phyloP scores from a whole-genome alignment of 768 basidiomycete species.

The Collybia sp. region DNA sequence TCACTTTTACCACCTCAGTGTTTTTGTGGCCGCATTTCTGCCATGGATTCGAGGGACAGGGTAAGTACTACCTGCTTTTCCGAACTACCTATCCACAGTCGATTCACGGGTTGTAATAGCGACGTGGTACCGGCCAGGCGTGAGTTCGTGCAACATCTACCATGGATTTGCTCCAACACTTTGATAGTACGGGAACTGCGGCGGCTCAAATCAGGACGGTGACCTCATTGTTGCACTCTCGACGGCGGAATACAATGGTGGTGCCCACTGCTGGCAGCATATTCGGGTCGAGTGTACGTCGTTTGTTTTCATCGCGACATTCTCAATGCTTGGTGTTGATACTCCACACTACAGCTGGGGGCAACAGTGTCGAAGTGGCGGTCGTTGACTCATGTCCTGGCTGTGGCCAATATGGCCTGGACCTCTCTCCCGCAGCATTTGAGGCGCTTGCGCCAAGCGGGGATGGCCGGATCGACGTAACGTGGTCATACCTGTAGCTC shows the following conservation, averaged over 20 bases:
- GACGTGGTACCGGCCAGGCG: slow-evolving; percentile 16
- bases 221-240: slow-evolving; percentile 19
- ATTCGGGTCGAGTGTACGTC: slow-evolving; percentile 16
- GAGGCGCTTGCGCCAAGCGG: slow-evolving; percentile 19
- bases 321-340: background rate
- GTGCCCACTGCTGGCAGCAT: slow-evolving; percentile 12
- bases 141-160: background rate
- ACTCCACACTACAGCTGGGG: slow-evolving; percentile 14
- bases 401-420: slow-evolving; percentile 18
- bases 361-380: slow-evolving; percentile 15
- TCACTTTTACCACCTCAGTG: too few relatives aligned
- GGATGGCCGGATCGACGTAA: slow-evolving; percentile 11
- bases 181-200: slow-evolving; percentile 16
- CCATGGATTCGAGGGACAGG: too few relatives aligned
- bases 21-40: too few relatives aligned
- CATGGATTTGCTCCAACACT: background rate
- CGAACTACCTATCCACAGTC: too few relatives aligned
- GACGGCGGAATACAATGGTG: slow-evolving; percentile 9
- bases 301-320: background rate
- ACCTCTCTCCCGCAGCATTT: slow-evolving; percentile 23
- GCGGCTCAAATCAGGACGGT: slow-evolving; percentile 9
- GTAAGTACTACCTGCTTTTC: too few relatives aligned
- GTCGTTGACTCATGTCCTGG: slow-evolving; percentile 26
- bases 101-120: slow-evolving; percentile 1
- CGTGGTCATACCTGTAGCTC: too few relatives aligned